Base-by-base conservation (phyloP, 176 grass and related monocot genomes). In the Oropetium thomaeum region DNA sequence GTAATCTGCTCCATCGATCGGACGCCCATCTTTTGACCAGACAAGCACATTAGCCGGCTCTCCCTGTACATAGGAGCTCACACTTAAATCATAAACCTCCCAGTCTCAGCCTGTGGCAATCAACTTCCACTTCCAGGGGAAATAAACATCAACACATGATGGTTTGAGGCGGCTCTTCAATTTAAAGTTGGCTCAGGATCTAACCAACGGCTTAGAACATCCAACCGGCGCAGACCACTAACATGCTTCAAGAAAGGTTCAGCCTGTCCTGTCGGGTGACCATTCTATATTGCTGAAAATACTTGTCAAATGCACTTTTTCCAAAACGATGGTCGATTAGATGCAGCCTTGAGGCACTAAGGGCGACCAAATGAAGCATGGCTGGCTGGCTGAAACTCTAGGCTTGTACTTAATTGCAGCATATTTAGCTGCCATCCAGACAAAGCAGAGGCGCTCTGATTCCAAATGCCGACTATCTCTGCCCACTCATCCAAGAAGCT, bases 301-400 rank as follows among this genome's bases (percentile, higher is more conserved):
- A 79, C 55, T 75, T 75, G 75, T 62, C 80, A 88, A 73, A 79
- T 45, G 31, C 63, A 10, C 45, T 88, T 88, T 88, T 70, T 25
- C 47, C 30, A 75, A 20, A 75, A 49, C 45, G 51, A 80, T 47
- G 45, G 63, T 84, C 70, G 44, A 84, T 70, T 35, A 57, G 42
- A 25, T n/a, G 35, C 22, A 88, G 45, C 55, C 58, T 47, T 75
- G 43, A 12, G 33, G 61, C 51, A 30, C 85, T 53, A 47, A 71
- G 70, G 63, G 20, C 66, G 74, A 61, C 67, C 67, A 48, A 48
- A 25, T 14, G 58, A 28, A 22, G 42, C 75, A 47, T 65, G 70
- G 39, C 45, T 75, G 70, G 80, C 68, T 79, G n/a, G 8, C 30
- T 55, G 30, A 74, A 75, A 65, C 29, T 75, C 75, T 22, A 53